phyloP scores from a whole-genome alignment of 805 yeast genomes.

The Cyberlindnera suaveolens region DNA sequence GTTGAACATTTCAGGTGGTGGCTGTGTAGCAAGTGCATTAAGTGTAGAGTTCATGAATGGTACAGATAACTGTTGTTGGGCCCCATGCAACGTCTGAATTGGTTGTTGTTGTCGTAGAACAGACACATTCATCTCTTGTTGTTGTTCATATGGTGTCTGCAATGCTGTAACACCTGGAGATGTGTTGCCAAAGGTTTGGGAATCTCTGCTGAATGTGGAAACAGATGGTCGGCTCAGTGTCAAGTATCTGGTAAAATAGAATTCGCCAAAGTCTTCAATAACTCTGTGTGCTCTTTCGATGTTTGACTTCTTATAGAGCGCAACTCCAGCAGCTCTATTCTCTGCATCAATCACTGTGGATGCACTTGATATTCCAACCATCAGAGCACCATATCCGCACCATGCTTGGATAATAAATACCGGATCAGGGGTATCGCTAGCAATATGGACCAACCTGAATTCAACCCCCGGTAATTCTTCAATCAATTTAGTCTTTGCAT shows the following conservation, averaged over 20 bases:
- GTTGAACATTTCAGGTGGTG: not conserved
- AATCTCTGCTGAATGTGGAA: too few relatives aligned
- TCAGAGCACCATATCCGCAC: not conserved
- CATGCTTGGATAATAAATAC: conserved; percentile 1
- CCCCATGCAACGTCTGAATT: too few relatives aligned
- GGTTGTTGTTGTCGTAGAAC: not conserved
- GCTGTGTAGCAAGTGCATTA: not conserved
- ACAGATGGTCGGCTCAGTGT: too few relatives aligned
- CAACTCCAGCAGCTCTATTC: conserved; percentile 1
- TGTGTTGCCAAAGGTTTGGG: too few relatives aligned
- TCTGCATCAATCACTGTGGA: conserved; percentile 1
- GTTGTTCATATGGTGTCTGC: too few relatives aligned
- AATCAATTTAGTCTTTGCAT: not conserved
- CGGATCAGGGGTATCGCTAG: not conserved
- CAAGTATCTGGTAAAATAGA: too few relatives aligned
- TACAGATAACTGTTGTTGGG: not conserved
- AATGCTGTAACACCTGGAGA: too few relatives aligned
- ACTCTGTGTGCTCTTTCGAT: not conserved
- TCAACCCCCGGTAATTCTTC: not conserved
- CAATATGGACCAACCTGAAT: not conserved
- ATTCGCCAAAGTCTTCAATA: not conserved
- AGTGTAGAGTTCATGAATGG: not conserved
- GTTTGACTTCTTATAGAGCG: not conserved
- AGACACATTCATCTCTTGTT: too few relatives aligned
- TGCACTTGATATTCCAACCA: conserved; percentile 3